A percentile compares a stretch with the other conserved stretches of the same genome.
Conservation (phyloP, 2,329 filamentous ascomycete genomes). For the Emergomyces africanus region DNA sequence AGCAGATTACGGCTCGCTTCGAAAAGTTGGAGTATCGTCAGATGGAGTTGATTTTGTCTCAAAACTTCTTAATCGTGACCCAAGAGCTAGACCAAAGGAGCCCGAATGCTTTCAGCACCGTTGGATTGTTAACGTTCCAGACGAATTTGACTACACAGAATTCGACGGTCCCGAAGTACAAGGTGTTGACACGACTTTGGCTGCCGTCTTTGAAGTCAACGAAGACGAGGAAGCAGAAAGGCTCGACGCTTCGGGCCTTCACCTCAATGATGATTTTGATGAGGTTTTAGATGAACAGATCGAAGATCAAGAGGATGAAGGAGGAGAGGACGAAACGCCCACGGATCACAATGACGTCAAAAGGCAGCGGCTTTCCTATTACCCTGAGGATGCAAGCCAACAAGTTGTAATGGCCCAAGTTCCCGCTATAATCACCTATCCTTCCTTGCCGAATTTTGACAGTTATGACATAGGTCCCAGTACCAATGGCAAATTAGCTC, state of each 20-base stretch:
- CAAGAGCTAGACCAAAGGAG: conserved; percentile 63
- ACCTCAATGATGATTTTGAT: conserved; percentile 31
- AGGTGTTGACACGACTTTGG: conserved; percentile 38
- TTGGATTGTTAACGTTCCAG: conserved; percentile 53
- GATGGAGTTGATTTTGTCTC: conserved; percentile 54
- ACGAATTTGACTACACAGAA: conserved; percentile 46
- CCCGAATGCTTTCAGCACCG: conserved; percentile 54
- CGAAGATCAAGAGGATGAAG: conserved; percentile 22
- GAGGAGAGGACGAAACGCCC: conserved; percentile 19
- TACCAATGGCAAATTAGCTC: conserved; percentile 7
- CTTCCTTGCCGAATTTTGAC: conserved; percentile 29
- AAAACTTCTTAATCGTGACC: conserved; percentile 70
- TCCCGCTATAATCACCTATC: conserved; percentile 26
- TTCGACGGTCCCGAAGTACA: conserved; percentile 36
- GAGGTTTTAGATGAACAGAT: conserved; percentile 15
- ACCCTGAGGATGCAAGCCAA: not conserved
- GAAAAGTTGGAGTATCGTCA: conserved; percentile 46
- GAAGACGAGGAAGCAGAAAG: conserved; percentile 32
- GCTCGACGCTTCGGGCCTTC: conserved; percentile 49
- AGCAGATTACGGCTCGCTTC: conserved; percentile 54
- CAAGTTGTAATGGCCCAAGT: conserved; percentile 5
- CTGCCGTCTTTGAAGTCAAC: conserved; percentile 23
- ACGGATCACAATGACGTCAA: conserved; percentile 6
- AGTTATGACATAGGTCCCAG: conserved; percentile 20
- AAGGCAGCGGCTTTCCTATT: conserved; percentile 8